phyloP scores from a whole-genome alignment of 106 monocot species.

The Cymbidium sinense region DNA sequence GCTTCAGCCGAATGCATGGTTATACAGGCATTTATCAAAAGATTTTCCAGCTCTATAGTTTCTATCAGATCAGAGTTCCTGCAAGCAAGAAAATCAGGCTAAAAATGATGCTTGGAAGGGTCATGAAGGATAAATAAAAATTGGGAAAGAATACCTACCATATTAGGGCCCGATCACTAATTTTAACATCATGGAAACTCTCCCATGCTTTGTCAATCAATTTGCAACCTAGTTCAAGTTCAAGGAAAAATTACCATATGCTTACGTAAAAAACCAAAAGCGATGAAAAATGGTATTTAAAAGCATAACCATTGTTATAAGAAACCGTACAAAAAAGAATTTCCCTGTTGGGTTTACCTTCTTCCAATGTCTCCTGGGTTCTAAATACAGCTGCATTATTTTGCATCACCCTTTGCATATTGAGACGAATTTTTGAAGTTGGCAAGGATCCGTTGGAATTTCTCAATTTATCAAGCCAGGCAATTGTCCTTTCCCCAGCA shows the following conservation, averaged over 20 bases:
- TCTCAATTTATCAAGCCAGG: slow-evolving; percentile 88
- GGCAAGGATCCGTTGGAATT: slow-evolving; percentile 80
- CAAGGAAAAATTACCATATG: slow-evolving; percentile 3
- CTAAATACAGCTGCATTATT: slow-evolving; percentile 98
- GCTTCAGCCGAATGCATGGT: slow-evolving; percentile 99
- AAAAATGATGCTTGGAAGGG: neutral
- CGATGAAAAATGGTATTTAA: neutral
- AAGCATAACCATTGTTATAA: neutral
- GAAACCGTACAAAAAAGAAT: neutral
- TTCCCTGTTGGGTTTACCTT: slow-evolving; percentile 39
- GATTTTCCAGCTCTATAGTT: slow-evolving; percentile 91
- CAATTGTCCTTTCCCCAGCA: slow-evolving; percentile 85
- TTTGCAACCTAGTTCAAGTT: slow-evolving; percentile 52
- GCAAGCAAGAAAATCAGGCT: slow-evolving; percentile 2
- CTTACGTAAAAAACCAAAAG: neutral
- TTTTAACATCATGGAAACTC: slow-evolving; percentile 72
- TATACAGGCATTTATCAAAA: slow-evolving; percentile 90
- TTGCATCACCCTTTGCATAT: slow-evolving; percentile 99
- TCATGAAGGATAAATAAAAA: neutral
- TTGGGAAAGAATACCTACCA: slow-evolving; percentile 36
- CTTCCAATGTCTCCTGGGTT: slow-evolving; percentile 89
- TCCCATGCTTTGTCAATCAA: slow-evolving; percentile 85
- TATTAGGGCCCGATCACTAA: slow-evolving; percentile 74
- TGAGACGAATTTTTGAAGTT: slow-evolving; percentile 90
- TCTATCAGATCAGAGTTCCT: slow-evolving; percentile 98